These are phyloP conservation scores for Bruguiera hainesii DNA, from an alignment of 441 rosid species.

Conservation along the genomic window DNA sequence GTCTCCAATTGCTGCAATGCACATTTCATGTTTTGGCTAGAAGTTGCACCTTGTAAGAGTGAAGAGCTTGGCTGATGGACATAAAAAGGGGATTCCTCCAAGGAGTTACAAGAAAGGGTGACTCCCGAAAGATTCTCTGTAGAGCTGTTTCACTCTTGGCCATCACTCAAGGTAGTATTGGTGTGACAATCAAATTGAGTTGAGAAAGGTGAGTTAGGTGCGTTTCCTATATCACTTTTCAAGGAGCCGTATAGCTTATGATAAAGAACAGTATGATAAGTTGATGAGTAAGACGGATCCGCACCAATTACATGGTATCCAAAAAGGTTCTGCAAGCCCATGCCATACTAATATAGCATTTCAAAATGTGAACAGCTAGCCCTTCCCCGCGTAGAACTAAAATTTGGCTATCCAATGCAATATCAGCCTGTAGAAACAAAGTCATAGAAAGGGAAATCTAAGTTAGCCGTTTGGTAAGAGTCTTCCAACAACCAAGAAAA, in stretches of 20 bases:
- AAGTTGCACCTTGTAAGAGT: slow-evolving; percentile 24
- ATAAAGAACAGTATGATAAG: slow-evolving; percentile 35
- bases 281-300: slow-evolving; percentile 37
- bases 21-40: slow-evolving; percentile 34
- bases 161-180: slow-evolving; percentile 33
- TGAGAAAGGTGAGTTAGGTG: slow-evolving; percentile 44
- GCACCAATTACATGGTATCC: slow-evolving; percentile 34
- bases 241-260: slow-evolving; percentile 35
- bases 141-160: slow-evolving; percentile 47
- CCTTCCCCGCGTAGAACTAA: not conserved
- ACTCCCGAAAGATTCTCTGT: slow-evolving; percentile 39
- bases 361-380: slow-evolving; percentile 4
- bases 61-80: slow-evolving; percentile 37
- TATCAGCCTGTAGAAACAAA: slow-evolving; percentile 26
- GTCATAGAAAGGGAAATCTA: slow-evolving; percentile 8
- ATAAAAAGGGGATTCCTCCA: slow-evolving; percentile 35
- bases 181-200: slow-evolving; percentile 37
- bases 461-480: not conserved
- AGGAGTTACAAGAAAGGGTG: slow-evolving; percentile 44
- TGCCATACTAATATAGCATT: slow-evolving; percentile 19
- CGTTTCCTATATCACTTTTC: slow-evolving; percentile 32
- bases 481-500: not conserved
- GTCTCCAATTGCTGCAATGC: slow-evolving; percentile 48
- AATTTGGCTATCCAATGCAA: not conserved
- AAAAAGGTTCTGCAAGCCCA: slow-evolving; percentile 41